These are phyloP conservation scores for Vitis rupestris DNA, from an alignment of 164 flowering plant species.

Conservation along the genomic window DNA sequence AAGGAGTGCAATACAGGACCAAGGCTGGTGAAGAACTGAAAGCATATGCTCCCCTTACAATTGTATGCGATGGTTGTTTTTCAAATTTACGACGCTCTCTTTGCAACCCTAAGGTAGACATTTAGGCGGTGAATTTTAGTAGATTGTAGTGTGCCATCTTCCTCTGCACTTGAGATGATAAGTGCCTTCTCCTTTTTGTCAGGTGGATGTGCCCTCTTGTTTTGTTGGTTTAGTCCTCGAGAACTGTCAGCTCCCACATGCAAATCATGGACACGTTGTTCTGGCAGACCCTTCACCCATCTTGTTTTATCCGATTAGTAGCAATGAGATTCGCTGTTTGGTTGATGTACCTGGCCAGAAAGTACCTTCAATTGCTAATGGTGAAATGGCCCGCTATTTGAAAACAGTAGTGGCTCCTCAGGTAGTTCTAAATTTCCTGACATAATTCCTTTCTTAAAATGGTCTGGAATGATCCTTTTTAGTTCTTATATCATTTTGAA, in stretches of 20 bases:
- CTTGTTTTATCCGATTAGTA: constrained; percentile 40
- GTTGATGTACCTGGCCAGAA: constrained; percentile 47
- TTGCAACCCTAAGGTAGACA: constrained; percentile 32
- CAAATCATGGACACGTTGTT: constrained; percentile 40
- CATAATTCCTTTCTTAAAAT: no score
- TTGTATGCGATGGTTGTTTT: constrained; percentile 38
- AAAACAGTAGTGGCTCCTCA: constrained; percentile 42
- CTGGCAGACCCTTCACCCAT: constrained; percentile 41
- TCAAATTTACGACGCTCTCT: constrained; percentile 42
- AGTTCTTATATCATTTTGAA: no score
- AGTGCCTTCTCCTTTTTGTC: background rate
- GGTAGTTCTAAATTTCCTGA: constrained; percentile 16
- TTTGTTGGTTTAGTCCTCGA: constrained; percentile 41
- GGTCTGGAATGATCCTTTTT: no score
- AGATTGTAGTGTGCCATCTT: no score
- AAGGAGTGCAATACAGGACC: constrained; percentile 40
- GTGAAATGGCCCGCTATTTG: constrained; percentile 43
- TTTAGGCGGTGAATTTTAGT: no score
- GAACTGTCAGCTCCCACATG: constrained; percentile 34
- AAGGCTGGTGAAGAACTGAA: constrained; percentile 27
- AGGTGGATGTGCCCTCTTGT: constrained; percentile 40
- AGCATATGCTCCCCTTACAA: constrained; percentile 42
- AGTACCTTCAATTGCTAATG: constrained; percentile 37
- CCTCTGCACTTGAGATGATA: no score
- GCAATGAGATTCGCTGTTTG: constrained; percentile 35